Base-by-base conservation (phyloP, 192 early-diverging fungal species). In the Powellomyces hirtus region DNA sequence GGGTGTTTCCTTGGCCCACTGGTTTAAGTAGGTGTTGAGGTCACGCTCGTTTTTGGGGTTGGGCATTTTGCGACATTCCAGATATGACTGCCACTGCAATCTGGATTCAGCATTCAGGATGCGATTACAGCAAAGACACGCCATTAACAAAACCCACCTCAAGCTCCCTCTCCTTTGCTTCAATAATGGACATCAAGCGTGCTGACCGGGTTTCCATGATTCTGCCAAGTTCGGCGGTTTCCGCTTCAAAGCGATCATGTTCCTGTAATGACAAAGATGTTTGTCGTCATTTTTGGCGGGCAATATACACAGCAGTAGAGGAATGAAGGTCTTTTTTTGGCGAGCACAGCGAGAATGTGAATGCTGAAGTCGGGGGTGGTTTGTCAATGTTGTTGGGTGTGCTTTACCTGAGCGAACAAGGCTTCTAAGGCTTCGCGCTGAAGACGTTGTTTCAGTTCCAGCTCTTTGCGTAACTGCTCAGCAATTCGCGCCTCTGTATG, bases 31-130 rank as follows among this genome's bases (percentile, higher is more conserved):
- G 11, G 83, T 76, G 59, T 80, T 80, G 5, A 85, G 20, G 55
- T 81, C 80, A 2, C 70, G 62, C 57, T 85, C 80, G 64, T 66
- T 74, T 20, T 65, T 51, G 2, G 83, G 80, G 45, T 77, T 65
- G 3, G 83, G 83, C 58, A 85, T 57, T 29, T 29, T 49, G 45
- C 70, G 75, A 71, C 83, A 85, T 65, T 77, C 72, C 24, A 85
- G n/a, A 50, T 74, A 82, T 34, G 44, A 50, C n/a, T 72, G 61
- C 83, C 83, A 85, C 81, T 83, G 52, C 8, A 42, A 42, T 11
- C 40, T 8, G 10, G 40, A 11, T 42, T 42, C 18, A 42, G 40
- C 40, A 11, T 11, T 42, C 40, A 42, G 8, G 18, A 42, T 8
- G 40, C 40, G 40, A 42, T 11, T 8, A 8, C 40, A 11, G 8